A percentile compares a stretch with the other conserved stretches of the same genome.
Conservation (phyloP, 805 yeast genomes). For the Diddensiella caesifluorescens region DNA sequence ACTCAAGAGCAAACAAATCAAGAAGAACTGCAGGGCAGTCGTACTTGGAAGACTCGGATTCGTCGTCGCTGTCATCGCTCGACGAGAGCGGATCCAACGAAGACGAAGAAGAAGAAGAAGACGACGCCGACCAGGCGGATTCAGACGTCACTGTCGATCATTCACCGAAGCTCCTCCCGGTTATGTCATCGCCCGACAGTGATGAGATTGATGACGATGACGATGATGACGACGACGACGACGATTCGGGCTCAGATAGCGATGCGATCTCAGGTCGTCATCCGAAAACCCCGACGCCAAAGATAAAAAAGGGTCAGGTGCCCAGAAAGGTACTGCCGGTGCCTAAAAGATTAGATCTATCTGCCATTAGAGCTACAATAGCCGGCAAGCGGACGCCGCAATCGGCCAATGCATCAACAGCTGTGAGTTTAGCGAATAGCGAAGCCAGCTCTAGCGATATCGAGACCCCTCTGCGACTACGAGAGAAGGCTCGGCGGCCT, state of each 20-base stretch:
- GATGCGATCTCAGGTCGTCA: neutral
- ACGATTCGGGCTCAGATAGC: slow-evolving; percentile 11
- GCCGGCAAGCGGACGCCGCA: slow-evolving; percentile 4
- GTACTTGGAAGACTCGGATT: neutral
- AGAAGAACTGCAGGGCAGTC: neutral
- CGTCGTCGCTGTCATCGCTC: slow-evolving; percentile 9
- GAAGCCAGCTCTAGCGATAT: slow-evolving; percentile 37
- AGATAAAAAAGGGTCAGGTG: neutral
- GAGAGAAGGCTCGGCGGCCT: slow-evolving; percentile 38
- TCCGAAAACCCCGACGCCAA: slow-evolving; percentile 4
- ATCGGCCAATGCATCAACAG: neutral
- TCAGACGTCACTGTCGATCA: slow-evolving; percentile 16
- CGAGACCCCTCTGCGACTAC: slow-evolving; percentile 36
- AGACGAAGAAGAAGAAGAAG: slow-evolving; percentile 39
- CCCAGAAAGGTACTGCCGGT: slow-evolving; percentile 10
- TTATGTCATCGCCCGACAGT: slow-evolving; percentile 5
- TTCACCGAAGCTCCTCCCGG: slow-evolving; percentile 11
- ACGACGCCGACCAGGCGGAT: slow-evolving; percentile 30
- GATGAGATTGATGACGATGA: slow-evolving; percentile 33
- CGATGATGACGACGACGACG: slow-evolving; percentile 35
- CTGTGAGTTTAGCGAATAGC: slow-evolving; percentile 34
- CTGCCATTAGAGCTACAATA: slow-evolving; percentile 9
- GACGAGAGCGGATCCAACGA: slow-evolving; percentile 19
- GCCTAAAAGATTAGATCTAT: slow-evolving; percentile 21
- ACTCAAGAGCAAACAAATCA: slow-evolving; percentile 3